Evolutionary conservation across 305 asterid genomes (phyloP), one percentile per base, ranked within the genome.

Genomic region (Lippia alba): DNA sequence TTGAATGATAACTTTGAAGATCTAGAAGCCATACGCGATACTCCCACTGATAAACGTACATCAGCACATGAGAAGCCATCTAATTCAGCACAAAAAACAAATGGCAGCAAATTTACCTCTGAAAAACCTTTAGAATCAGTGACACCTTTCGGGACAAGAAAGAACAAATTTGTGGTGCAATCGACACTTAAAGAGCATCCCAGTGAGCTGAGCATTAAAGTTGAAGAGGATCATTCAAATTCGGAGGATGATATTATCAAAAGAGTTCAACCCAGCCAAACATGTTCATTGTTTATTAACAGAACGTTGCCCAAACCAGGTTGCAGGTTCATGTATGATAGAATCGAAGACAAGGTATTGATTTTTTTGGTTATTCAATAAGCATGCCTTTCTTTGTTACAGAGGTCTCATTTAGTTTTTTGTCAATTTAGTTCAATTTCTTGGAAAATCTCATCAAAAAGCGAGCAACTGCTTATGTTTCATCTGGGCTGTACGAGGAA

Each of bases 241-340:
- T 75, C 86, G 19, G 96, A 85, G 56, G 94, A 91, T 81, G 97
- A 87, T 67, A 80, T 91, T 60, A 92, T 92, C 82, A 88, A 83
- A 85, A 92, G 96, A 79, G 79, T 84, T 69, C 96, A 81, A 69
- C 96, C 94, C 24, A 76, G 81, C 74, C 78, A 84, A 78, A 83
- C 81, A 55, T 87, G 97, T 79, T 81, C 97, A 63, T 76, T 94
- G 80, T 64, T 39, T 8, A 79, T 86, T 24, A 69, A 58, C 73
- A 75, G 72, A 64, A 80, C 96, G 65, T 85, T 82, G 56, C 97
- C 84, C 10, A 80, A 85, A 77, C 85, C 84, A 69, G 97, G 96
- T 71, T 91, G 99, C 85, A 86, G 90, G 84, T 91, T 88, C 91
- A 90, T 94, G 98, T 85, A 90, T 86, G 98, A 92, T 80, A 88